phyloP scores from a whole-genome alignment of 345 rosid species.

The Salix caprea region DNA sequence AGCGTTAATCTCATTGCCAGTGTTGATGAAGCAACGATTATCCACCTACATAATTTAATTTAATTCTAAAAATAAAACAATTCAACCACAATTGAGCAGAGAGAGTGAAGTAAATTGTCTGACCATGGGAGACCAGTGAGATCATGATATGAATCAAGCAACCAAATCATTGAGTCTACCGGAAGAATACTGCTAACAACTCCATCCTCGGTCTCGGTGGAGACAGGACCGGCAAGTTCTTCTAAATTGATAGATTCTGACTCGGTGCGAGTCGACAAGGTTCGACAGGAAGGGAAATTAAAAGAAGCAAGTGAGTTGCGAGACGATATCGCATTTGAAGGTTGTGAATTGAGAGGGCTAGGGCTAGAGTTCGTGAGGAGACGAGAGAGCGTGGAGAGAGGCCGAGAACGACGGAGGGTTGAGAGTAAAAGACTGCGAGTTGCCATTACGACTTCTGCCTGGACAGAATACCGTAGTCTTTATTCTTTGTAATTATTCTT shows the following conservation, averaged over 20 bases:
- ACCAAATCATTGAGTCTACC: slow-evolving; percentile 42
- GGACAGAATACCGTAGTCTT: no score
- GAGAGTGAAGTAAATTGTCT: not conserved
- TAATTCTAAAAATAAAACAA: no score
- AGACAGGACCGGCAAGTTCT: not conserved
- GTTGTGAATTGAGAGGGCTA: no score
- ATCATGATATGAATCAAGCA: slow-evolving; percentile 72
- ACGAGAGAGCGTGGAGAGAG: no score
- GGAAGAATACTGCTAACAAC: slow-evolving; percentile 28
- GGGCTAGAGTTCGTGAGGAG: no score
- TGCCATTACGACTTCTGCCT: no score
- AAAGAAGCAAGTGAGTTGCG: slow-evolving; percentile 2
- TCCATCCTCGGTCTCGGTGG: slow-evolving; percentile 7
- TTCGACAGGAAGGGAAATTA: slow-evolving; percentile 20
- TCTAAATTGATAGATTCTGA: slow-evolving; percentile 11
- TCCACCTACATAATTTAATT: slow-evolving; percentile 55
- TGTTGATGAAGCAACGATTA: slow-evolving; percentile 68
- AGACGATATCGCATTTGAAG: no score
- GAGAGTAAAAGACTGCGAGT: no score
- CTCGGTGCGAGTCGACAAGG: slow-evolving; percentile 24
- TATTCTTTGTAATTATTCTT: no score
- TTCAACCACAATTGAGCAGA: not conserved
- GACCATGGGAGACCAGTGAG: slow-evolving; percentile 85
- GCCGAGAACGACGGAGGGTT: no score
- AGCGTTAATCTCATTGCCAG: slow-evolving; percentile 57